These are phyloP conservation scores for Russula ochroleuca DNA, from an alignment of 768 basidiomycete genomes.

Conservation along the genomic window DNA sequence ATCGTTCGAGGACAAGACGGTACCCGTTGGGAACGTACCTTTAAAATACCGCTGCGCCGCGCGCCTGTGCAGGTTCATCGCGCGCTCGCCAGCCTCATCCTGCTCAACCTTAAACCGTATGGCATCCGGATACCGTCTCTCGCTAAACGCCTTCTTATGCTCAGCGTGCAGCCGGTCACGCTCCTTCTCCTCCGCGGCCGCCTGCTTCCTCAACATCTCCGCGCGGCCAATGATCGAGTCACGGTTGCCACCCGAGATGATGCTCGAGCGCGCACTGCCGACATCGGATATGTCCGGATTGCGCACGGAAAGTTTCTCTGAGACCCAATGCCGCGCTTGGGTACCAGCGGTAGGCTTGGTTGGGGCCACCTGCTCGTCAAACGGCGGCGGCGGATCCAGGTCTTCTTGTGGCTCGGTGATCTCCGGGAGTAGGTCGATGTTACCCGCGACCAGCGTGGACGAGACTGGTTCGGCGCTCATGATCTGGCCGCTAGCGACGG, in stretches of 20 bases:
- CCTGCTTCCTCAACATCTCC: constrained; percentile 33
- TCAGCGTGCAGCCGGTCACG: constrained; percentile 28
- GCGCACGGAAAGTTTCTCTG: constrained; percentile 20
- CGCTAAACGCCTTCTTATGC: constrained; percentile 30
- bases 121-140: constrained; percentile 30
- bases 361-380: not conserved
- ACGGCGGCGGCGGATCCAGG: constrained; percentile 22
- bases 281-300: constrained; percentile 19
- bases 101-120: constrained; percentile 33
- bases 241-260: constrained; percentile 31
- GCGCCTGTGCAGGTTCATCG: constrained; percentile 33
- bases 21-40: constrained; percentile 28
- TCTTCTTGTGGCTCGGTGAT: constrained; percentile 23
- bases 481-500: not conserved
- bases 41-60: constrained; percentile 36
- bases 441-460: constrained; percentile 18
- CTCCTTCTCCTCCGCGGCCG: constrained; percentile 31
- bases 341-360: constrained; percentile 9
- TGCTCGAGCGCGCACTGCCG: constrained; percentile 28
- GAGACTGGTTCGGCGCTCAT: constrained; percentile 7
- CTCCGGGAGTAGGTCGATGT: constrained; percentile 23
- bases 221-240: constrained; percentile 32
- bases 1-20: not conserved
- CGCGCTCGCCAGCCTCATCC: constrained; percentile 32
- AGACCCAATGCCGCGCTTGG: constrained; percentile 1